Percentiles rank a stretch among this genome's conserved stretches.
These are phyloP conservation scores for Saccharomyces eubayanus DNA, from an alignment of 805 yeast genomes.

Conservation along the genomic window DNA sequence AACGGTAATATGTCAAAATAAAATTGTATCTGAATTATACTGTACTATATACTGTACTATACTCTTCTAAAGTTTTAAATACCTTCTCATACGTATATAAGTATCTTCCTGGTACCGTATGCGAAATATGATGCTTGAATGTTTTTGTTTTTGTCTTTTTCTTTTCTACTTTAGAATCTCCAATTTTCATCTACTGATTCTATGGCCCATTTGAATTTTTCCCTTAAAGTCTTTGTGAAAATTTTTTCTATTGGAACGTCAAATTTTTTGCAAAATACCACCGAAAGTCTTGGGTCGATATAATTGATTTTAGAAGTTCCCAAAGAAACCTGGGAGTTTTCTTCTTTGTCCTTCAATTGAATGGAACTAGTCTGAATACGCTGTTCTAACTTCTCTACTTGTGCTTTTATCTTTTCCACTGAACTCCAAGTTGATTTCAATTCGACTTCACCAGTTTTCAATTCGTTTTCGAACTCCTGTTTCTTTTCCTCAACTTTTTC, in stretches of 20 bases:
- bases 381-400: slow-evolving; percentile 62
- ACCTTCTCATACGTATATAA: background rate
- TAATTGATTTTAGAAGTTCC: slow-evolving; percentile 92
- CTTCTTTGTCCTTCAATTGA: slow-evolving; percentile 86
- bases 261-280: slow-evolving; percentile 76
- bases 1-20: background rate
- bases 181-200: slow-evolving; percentile 83
- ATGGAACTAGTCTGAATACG: slow-evolving; percentile 60
- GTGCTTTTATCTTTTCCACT: slow-evolving; percentile 63
- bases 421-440: slow-evolving; percentile 41
- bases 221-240: slow-evolving; percentile 83
- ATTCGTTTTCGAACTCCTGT: slow-evolving; percentile 47
- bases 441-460: slow-evolving; percentile 50
- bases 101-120: background rate
- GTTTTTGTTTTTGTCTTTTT: background rate
- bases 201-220: slow-evolving; percentile 93
- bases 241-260: slow-evolving; percentile 87
- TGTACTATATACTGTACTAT: background rate
- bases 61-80: background rate
- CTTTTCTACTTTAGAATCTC: slow-evolving; percentile 48
- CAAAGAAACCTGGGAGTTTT: slow-evolving; percentile 84
- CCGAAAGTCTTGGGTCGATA: slow-evolving; percentile 89
- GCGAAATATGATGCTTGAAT: background rate
- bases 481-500: slow-evolving; percentile 45
- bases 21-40: background rate